Evolutionary conservation across 805 yeast species (phyloP), one percentile per base, ranked within the genome.

Genomic region (Pichia occidentalis): DNA sequence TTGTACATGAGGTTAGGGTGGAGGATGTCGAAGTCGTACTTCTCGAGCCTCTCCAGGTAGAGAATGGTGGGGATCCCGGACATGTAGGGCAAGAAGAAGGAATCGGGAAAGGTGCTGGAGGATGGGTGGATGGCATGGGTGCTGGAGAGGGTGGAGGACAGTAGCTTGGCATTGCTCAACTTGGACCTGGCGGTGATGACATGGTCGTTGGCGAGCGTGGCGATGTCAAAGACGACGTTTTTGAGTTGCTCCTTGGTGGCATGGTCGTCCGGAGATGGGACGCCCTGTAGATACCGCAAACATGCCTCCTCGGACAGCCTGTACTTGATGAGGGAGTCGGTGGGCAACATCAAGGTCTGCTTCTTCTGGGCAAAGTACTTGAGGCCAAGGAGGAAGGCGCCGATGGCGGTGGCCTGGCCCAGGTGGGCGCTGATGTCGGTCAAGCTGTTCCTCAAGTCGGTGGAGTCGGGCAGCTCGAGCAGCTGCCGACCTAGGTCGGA

Each of bases 121-220:
- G n/a, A n/a, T n/a, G n/a, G n/a, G n/a, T n/a, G n/a, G n/a, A n/a
- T n/a, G n/a, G n/a, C n/a, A n/a, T n/a, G n/a, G n/a, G n/a, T n/a
- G n/a, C n/a, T n/a, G n/a, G n/a, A n/a, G n/a, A n/a, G n/a, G 75
- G 65, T 13, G n/a, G n/a, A n/a, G n/a, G n/a, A 63, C 67, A 3
- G 42, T 5, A 13, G 44, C 37, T 60, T 62, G 11, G 71, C 55
- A 23, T 63, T 53, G 1, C 48, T 43, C 18, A 80, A 54, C 47
- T 81, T 74, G n/a, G 63, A 56, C 34, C 82, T 64, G 1, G 92
- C 86, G 1, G 87, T 65, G 4, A 85, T 55, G 3, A 85, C 52
- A 56, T 85, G 95, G 54, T 85, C 95, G 58, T 85, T 85, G 3
- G 95, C 92, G 1, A 70, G 61, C 5, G 80, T 75, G 3, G 92